A percentile compares a stretch with the other conserved stretches of the same genome.
Conservation (phyloP, 2,329 filamentous ascomycete genomes). For the Chrysoporthe deuterocubensis region DNA sequence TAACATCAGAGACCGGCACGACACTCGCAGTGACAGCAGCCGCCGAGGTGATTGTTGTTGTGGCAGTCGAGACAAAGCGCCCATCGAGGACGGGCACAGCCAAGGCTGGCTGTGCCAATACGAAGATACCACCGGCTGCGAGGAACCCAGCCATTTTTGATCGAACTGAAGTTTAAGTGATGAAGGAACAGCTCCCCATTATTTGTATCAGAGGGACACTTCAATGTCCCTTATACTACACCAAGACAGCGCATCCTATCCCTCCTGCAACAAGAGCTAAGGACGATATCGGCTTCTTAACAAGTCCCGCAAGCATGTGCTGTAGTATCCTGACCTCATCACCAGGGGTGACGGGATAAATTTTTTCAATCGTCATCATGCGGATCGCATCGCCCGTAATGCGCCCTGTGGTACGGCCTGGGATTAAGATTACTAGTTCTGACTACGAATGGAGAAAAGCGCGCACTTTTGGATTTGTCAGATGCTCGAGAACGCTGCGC, state of each 20-base stretch:
- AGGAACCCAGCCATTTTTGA: slow-evolving; percentile 20
- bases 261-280: not conserved
- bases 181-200: not conserved
- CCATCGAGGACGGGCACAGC: slow-evolving; percentile 38
- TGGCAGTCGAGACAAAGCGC: slow-evolving; percentile 38
- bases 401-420: not conserved
- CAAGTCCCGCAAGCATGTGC: not conserved
- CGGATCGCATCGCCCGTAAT: too few species aligned
- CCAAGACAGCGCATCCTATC: not conserved
- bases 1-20: slow-evolving; percentile 56
- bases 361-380: not conserved
- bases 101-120: slow-evolving; percentile 26
- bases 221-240: slow-evolving; percentile 8
- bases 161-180: not conserved
- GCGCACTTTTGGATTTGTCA: not conserved
- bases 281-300: slow-evolving; percentile 6
- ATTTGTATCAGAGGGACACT: too few species aligned
- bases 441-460: not conserved
- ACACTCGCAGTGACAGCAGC: slow-evolving; percentile 34
- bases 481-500: not conserved
- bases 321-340: slow-evolving; percentile 17
- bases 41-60: slow-evolving; percentile 41
- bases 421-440: not conserved
- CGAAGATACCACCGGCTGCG: slow-evolving; percentile 30
- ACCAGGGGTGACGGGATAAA: not conserved